Percentiles rank a stretch among this genome's conserved stretches.
These are phyloP conservation scores for Rhizodiscina lignyota DNA, from an alignment of 495 filamentous ascomycete species.

Conservation along the genomic window DNA sequence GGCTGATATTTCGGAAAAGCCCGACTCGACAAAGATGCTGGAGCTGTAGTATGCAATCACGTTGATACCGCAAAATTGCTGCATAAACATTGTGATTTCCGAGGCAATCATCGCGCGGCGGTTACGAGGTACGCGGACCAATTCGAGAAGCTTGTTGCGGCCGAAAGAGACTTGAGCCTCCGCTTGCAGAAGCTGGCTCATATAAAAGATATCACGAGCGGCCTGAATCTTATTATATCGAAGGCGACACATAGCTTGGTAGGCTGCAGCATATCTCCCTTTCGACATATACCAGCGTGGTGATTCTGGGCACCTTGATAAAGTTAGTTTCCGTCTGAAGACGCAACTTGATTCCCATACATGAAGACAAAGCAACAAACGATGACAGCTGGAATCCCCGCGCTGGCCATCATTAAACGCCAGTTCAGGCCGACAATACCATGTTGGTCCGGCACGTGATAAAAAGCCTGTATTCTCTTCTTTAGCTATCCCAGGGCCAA, in stretches of 20 bases:
- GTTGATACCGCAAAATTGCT: constrained; percentile 37
- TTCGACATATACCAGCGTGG: constrained; percentile 70
- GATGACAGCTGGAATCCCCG: constrained; percentile 55
- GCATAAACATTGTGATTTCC: constrained; percentile 71
- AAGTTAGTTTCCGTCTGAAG: not conserved
- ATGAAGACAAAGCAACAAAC: constrained; percentile 54
- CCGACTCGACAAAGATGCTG: constrained; percentile 33
- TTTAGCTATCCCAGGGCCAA: no score
- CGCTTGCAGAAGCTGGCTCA: constrained; percentile 51
- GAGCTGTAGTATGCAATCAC: constrained; percentile 41
- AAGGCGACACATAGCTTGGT: constrained; percentile 44
- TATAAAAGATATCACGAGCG: constrained; percentile 69
- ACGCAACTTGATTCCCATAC: constrained; percentile 41
- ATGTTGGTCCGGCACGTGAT: constrained; percentile 34
- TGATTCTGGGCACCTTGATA: constrained; percentile 43
- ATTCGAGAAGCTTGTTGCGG: constrained; percentile 44
- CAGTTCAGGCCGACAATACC: constrained; percentile 55
- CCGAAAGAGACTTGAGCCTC: constrained; percentile 45
- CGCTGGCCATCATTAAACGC: constrained; percentile 72
- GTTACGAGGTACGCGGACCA: constrained; percentile 61
- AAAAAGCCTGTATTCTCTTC: no score
- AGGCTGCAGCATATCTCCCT: constrained; percentile 47
- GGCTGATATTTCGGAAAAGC: constrained; percentile 36
- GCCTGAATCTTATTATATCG: constrained; percentile 60
- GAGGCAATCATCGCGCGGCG: constrained; percentile 61